Evolutionary conservation across 805 yeast genomes (phyloP).

Genomic region (Wickerhamomyces chambardii): DNA sequence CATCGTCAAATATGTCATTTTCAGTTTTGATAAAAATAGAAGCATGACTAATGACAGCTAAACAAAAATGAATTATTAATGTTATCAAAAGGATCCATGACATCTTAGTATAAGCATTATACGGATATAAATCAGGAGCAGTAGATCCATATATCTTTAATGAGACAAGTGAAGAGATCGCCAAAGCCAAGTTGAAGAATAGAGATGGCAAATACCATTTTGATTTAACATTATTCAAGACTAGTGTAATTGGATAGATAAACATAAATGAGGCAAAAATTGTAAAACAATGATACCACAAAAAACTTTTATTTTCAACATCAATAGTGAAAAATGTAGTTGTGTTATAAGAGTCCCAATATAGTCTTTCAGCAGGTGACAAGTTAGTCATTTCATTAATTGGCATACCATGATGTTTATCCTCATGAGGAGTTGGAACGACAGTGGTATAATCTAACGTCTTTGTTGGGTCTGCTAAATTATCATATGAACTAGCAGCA

Average conservation of each 20-base stretch:
- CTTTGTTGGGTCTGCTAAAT: constrained; percentile 4
- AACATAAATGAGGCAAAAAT: constrained; percentile 36
- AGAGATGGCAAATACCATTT: constrained; percentile 51
- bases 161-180: constrained; percentile 41
- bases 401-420: constrained; percentile 54
- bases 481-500: constrained; percentile 2
- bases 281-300: constrained; percentile 45
- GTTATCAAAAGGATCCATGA: constrained; percentile 49
- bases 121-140: constrained; percentile 66
- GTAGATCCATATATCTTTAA: constrained; percentile 49
- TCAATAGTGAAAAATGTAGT: constrained; percentile 61
- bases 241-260: constrained; percentile 60
- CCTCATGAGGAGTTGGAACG: constrained; percentile 38
- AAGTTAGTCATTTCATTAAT: constrained; percentile 58
- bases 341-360: constrained; percentile 75
- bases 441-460: constrained; percentile 6
- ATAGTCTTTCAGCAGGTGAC: constrained; percentile 61
- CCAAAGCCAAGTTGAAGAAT: constrained; percentile 36
- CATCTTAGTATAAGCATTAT: constrained; percentile 64
- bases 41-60: constrained; percentile 42
- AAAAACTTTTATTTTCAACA: constrained; percentile 37
- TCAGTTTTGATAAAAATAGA: constrained; percentile 29
- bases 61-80: constrained; percentile 40
- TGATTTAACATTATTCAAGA: constrained; percentile 51
- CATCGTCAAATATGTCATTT: constrained; percentile 18